Conservation (phyloP, 371 early-diverging fungal species). For the Phascolomyces articulosus region DNA sequence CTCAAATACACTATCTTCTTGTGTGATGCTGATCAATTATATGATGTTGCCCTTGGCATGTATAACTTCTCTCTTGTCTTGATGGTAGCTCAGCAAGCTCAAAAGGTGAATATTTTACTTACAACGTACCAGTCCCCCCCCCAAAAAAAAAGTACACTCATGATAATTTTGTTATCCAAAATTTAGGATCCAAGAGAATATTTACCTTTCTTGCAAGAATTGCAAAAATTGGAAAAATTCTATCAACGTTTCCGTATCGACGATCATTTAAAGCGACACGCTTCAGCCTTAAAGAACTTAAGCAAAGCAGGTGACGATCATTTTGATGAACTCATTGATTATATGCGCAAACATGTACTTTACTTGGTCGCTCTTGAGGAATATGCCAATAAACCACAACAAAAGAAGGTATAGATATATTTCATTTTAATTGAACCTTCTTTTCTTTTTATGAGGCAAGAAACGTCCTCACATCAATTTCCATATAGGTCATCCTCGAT, state of each 20-base stretch:
- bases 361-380: slow-evolving; percentile 67
- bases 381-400: slow-evolving; percentile 48
- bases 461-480: too few relatives aligned
- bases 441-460: slow-evolving; percentile 28
- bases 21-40: slow-evolving; percentile 84
- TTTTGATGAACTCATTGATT: slow-evolving; percentile 71
- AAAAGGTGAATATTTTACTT: slow-evolving; percentile 50
- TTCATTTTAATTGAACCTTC: too few relatives aligned
- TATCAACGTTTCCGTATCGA: slow-evolving; percentile 90
- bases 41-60: slow-evolving; percentile 92
- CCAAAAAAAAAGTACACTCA: too few relatives aligned
- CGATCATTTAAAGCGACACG: slow-evolving; percentile 75
- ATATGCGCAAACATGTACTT: slow-evolving; percentile 66
- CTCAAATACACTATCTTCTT: slow-evolving; percentile 92
- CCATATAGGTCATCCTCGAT: slow-evolving; percentile 54
- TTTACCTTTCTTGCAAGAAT: slow-evolving; percentile 84
- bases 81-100: slow-evolving; percentile 94
- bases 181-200: slow-evolving; percentile 93
- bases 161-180: too few relatives aligned
- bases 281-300: slow-evolving; percentile 75
- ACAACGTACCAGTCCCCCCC: too few relatives aligned
- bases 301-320: slow-evolving; percentile 62
- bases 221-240: slow-evolving; percentile 71
- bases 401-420: too few relatives aligned
- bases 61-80: slow-evolving; percentile 92